Percentiles rank a stretch among this genome's conserved stretches.
phyloP scores from a whole-genome alignment of 306 rosid genomes.

The Dryas octopetala region DNA sequence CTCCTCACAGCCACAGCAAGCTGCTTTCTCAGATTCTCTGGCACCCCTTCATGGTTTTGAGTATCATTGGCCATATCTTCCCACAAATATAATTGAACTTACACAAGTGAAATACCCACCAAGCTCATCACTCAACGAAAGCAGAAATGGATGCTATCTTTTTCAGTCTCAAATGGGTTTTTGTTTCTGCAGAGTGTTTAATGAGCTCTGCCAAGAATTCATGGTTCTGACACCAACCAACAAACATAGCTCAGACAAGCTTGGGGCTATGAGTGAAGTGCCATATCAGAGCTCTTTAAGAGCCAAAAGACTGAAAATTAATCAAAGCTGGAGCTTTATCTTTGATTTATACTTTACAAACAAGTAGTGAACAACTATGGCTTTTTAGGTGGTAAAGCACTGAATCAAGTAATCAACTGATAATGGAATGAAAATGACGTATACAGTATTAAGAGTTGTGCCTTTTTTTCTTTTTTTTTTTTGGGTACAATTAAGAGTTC shows the following conservation, averaged over 20 bases:
- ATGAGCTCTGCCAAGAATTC: not conserved
- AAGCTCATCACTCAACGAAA: not conserved
- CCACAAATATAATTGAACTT: not conserved
- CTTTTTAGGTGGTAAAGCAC: not conserved
- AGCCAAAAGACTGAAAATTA: not conserved
- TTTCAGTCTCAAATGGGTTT: slow-evolving; percentile 6
- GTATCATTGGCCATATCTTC: slow-evolving; percentile 43
- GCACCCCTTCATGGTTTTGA: slow-evolving; percentile 46
- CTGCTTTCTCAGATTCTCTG: slow-evolving; percentile 50
- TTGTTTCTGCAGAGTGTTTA: slow-evolving; percentile 12
- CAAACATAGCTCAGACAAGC: not conserved
- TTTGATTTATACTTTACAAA: not conserved
- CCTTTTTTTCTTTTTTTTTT: not conserved
- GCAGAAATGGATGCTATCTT: not conserved
- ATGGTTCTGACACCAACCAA: not conserved
- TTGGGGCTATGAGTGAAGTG: slow-evolving; percentile 2
- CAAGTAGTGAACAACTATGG: too few relatives aligned
- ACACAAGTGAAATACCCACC: not conserved
- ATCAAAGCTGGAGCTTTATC: not conserved
- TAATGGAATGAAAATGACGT: slow-evolving; percentile 6
- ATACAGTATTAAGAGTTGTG: not conserved
- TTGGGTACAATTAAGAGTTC: not conserved
- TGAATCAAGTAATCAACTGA: not conserved
- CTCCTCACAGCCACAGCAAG: slow-evolving; percentile 82
- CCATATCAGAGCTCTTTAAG: not conserved